A percentile compares a stretch with the other conserved stretches of the same genome.
Conservation (phyloP, 768 basidiomycete species). For the Termitomyces sp. region DNA sequence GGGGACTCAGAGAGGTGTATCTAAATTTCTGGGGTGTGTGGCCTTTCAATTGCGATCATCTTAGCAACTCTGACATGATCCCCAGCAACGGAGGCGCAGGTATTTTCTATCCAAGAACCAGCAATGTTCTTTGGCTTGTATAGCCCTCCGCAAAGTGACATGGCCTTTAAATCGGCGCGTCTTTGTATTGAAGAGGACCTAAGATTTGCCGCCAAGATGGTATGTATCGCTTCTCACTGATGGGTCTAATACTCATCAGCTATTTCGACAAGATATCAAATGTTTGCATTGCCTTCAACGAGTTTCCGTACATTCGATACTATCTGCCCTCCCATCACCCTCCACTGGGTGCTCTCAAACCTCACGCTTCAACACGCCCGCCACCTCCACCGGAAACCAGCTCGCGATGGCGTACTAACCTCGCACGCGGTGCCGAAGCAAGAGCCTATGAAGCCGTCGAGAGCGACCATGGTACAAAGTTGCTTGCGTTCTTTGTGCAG, state of each 20-base stretch:
- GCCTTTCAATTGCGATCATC: neutral
- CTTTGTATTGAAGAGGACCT: slow-evolving; percentile 87
- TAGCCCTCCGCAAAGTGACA: slow-evolving; percentile 74
- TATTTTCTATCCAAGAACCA: slow-evolving; percentile 78
- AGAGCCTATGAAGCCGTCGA: slow-evolving; percentile 68
- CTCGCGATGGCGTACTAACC: slow-evolving; percentile 75
- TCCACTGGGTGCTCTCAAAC: slow-evolving; percentile 82
- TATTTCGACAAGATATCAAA: slow-evolving; percentile 66
- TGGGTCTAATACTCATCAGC: neutral
- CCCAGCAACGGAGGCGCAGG: slow-evolving; percentile 80
- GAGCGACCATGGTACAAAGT: slow-evolving; percentile 73
- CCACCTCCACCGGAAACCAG: slow-evolving; percentile 63
- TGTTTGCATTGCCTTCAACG: slow-evolving; percentile 84
- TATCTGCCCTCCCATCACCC: slow-evolving; percentile 81
- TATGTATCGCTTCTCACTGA: slow-evolving; percentile 27
- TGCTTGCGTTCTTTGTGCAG: slow-evolving; percentile 86
- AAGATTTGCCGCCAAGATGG: slow-evolving; percentile 67
- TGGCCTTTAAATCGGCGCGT: slow-evolving; percentile 62
- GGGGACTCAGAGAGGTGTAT: slow-evolving; percentile 79
- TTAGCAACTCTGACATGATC: slow-evolving; percentile 1
- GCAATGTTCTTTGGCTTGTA: slow-evolving; percentile 85
- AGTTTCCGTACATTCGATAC: slow-evolving; percentile 91
- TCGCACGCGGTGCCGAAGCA: slow-evolving; percentile 69
- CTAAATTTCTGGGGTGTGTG: slow-evolving; percentile 89
- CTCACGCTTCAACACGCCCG: slow-evolving; percentile 58